Base-by-base conservation (phyloP, 2,329 filamentous ascomycete species). In the Alternaria sp. region DNA sequence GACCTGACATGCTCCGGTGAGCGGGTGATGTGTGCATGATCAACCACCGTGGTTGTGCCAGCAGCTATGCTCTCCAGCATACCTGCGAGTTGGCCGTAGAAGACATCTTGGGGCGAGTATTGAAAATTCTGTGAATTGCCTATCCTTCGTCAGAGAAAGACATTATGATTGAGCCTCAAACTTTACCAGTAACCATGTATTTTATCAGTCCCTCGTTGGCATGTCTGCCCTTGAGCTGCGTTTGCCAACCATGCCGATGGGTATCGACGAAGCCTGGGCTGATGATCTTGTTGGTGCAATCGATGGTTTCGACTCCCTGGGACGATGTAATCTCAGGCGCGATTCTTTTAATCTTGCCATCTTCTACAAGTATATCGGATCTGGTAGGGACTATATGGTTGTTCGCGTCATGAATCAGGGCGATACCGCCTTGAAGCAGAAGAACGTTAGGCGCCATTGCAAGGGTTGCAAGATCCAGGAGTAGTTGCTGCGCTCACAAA, bases 241-340 rank as follows among this genome's bases (percentile, higher is more conserved):
- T 86, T 67, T 88, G 84, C 86, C 85, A 71, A 36, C 67, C 59
- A 61, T 75, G 71, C 3, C 82, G 81, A 62, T 87, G 86, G 0
- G 84, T 87, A 70, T 87, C 84, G 54, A 87, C 76, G 32, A 62
- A 59, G 2, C 86, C 86, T 0, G 85, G 85, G 0, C 81, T 81
- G 56, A 87, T 78, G 52, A 87, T 86, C 66, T 85, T 84, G 53
- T 81, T 77, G 0, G 78, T 79, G 39, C 81, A 81, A 62, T 87
- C 81, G n/a, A 87, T 74, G 1, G 81, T 61, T 51, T 85, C 77
- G 1, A 76, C 76, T 18, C 74, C 72, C 3, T 61, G 36, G 0
- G 59, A 44, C 1, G 74, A 72, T 4, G 62, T 43, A 18, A 80
- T 75, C 16, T 64, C 54, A 20, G 56, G 44, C 44, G 60, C 75